Base-by-base conservation (phyloP, 768 basidiomycete genomes). In the Kwoniella sp. region DNA sequence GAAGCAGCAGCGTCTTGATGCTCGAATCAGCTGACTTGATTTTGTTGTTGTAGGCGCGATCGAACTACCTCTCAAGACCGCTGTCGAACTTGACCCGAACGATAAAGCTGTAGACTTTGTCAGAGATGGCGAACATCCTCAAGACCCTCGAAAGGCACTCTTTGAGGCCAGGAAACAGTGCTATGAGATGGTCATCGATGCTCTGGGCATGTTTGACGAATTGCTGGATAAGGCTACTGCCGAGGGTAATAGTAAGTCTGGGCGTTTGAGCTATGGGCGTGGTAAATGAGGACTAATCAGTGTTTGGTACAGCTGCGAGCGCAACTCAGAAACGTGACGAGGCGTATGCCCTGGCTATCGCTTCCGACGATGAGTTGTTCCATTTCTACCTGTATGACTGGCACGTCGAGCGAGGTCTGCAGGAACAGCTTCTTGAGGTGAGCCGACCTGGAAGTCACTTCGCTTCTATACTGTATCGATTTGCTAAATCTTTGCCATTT, bases 311-410 rank as follows among this genome's bases (percentile, higher is more conserved):
- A 62, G 60, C 60, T 29, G 19, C 60, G 6, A 55, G 46, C 52
- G 84, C 86, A 7, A 90, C 91, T 65, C 83, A 86, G 13, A 86
- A 90, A n/a, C 85, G 90, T 56, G 85, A 84, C 52, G 88, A 90
- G 74, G 92, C 93, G 0, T 96, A 93, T 77, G 87, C 89, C 36
- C 84, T 93, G 60, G 91, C 92, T 0, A 88, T 97, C 61, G 83
- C 86, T 6, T 88, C 88, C 70, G 85, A 89, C 30, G 96, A 98
- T 77, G 88, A 92, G 71, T 86, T 94, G 82, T 97, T 98, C 82
- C 93, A 98, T 80, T 92, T 89, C 30, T 88, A 87, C 19, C 78
- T 99, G 63, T 99, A 99, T 74, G 92, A 96, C 71, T 98, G 96
- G 96, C 83, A 94, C 53, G 89, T 96, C 48, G 82, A 82, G 27